Evolutionary conservation across 108 stramenopile species (phyloP).

Genomic region (Pseudonitzschia multistriata): DNA sequence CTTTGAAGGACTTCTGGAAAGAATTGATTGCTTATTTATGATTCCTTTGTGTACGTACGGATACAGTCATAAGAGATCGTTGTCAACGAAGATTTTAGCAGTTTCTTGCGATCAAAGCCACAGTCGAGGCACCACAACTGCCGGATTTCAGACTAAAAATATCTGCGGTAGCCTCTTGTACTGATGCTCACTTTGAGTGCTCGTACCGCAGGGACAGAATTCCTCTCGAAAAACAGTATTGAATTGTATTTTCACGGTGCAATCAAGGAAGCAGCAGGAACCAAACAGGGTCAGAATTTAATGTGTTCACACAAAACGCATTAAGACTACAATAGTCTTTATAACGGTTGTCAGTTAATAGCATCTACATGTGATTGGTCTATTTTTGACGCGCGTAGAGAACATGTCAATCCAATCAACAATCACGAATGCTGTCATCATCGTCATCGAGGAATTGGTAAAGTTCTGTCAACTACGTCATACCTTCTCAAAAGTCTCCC

Average conservation of each 20-base stretch:
- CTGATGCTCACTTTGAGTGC: too few relatives aligned
- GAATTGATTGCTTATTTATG: not conserved
- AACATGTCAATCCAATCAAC: not conserved
- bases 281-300: too few relatives aligned
- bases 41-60: too few relatives aligned
- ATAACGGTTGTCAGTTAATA: not conserved
- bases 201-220: too few relatives aligned
- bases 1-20: not conserved
- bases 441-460: not conserved
- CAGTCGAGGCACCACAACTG: too few relatives aligned
- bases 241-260: too few relatives aligned
- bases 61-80: not conserved
- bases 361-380: not conserved
- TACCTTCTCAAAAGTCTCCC: not conserved
- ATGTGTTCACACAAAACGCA: too few relatives aligned
- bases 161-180: too few relatives aligned
- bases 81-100: not conserved
- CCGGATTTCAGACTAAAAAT: too few relatives aligned
- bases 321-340: conserved; percentile 2
- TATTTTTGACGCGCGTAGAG: not conserved
- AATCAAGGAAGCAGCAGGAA: too few relatives aligned
- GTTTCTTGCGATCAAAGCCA: too few relatives aligned
- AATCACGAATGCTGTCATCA: not conserved
- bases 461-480: conserved; percentile 1
- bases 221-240: too few relatives aligned